A percentile compares a stretch with the other conserved stretches of the same genome.
phyloP scores from a whole-genome alignment of 352 stramenopile species.

The Lagenidium giganteum region DNA sequence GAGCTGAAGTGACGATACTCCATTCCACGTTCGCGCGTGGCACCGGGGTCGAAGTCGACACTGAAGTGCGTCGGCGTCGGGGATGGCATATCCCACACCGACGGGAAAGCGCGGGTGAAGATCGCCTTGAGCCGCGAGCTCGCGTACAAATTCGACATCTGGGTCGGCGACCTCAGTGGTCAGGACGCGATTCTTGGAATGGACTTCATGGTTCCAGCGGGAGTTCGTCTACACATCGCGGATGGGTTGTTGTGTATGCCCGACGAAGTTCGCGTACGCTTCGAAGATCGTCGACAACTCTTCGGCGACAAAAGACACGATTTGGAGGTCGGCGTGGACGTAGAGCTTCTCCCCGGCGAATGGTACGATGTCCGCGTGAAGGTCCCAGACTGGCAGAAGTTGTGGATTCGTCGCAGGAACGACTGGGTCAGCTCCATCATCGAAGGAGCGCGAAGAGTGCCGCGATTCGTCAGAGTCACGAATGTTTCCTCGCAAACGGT shows the following conservation, averaged over 20 bases:
- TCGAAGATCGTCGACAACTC: not conserved
- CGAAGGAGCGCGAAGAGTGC: not conserved
- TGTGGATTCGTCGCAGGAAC: constrained; percentile 3
- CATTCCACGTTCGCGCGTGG: constrained; percentile 13
- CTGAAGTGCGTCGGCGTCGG: constrained; percentile 2
- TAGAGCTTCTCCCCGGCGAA: not conserved
- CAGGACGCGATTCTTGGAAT: constrained; percentile 10
- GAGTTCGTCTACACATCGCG: constrained; percentile 2
- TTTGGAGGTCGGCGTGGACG: not conserved
- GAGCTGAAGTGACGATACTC: constrained; percentile 12
- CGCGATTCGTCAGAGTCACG: constrained; percentile 1
- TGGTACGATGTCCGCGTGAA: not conserved
- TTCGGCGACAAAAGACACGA: not conserved
- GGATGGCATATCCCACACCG: constrained; percentile 1
- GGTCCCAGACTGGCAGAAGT: not conserved
- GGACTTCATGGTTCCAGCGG: constrained; percentile 13
- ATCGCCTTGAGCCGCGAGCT: constrained; percentile 5
- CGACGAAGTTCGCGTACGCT: constrained; percentile 8
- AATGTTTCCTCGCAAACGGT: not conserved
- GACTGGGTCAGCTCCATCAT: constrained; percentile 3
- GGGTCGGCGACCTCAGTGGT: constrained; percentile 9
- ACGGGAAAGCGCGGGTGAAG: constrained; percentile 11
- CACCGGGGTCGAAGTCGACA: constrained; percentile 5
- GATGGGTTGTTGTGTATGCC: constrained; percentile 6
- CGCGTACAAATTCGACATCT: constrained; percentile 9